Evolutionary conservation across 2,329 filamentous ascomycete genomes (phyloP), one percentile per base, ranked within the genome.

Genomic region (Onygena corvina): DNA sequence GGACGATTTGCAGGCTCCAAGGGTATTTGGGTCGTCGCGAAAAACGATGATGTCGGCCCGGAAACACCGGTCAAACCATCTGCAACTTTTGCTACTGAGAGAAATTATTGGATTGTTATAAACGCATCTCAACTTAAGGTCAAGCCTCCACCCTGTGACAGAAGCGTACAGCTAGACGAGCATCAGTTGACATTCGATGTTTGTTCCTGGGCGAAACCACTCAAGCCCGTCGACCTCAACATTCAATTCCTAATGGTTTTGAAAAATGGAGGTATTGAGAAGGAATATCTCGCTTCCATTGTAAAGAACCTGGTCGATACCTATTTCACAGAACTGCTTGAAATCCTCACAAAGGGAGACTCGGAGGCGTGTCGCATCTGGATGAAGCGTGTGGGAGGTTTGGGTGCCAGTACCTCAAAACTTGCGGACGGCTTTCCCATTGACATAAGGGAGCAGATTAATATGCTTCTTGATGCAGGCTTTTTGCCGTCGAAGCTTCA

Each of bases 1-100:
- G 77, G 67, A 6, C 68, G 79, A 3, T 76, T 81, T 50, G 71
- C 69, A 14, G 77, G 78, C 1, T 75, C 76, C 0, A 82, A 82
- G 60, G 79, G 79, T 1, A 56, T 81, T 3, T 81, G 78, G 78
- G 74, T 77, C 60, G 66, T 78, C 1, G 74, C 74, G 49, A 63
- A 61, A 3, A 59, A 65, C 55, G 62, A 50, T 57, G 21, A 29
- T 8, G 8, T 6, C 9, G 8, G 6, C 3, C 38, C n/a, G 2
- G 38, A 25, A n/a, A 14, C 66, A n/a, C n/a, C n/a, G n/a, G 60
- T 30, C 53, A 31, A 16, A 48, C 14, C 21, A 34, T 23, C 36
- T 5, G 14, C 9, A 23, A n/a, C n/a, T 11, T 47, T 20, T 47
- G 23, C 8, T 40, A 9, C 56, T 55, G 1, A 59, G 68, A 57